phyloP scores from a whole-genome alignment of 2,329 filamentous ascomycete genomes.

The Daldinia sp. region DNA sequence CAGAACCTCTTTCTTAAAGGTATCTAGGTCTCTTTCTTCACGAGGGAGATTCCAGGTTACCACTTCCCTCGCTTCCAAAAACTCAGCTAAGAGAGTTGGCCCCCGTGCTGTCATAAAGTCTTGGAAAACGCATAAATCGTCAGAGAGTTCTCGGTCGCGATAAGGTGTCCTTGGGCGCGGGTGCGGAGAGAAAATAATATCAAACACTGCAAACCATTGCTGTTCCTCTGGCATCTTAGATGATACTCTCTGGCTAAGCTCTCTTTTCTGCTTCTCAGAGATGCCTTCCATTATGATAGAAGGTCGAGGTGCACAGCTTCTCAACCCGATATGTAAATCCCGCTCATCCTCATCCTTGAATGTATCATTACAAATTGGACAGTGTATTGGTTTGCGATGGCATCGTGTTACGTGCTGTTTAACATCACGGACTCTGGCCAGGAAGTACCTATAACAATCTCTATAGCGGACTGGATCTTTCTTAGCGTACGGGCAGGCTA shows the following conservation, averaged over 20 bases:
- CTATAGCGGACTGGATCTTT: conserved; percentile 46
- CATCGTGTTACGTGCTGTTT: conserved; percentile 49
- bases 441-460: conserved; percentile 47
- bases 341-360: conserved; percentile 43
- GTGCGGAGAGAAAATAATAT: conserved; percentile 44
- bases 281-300: conserved; percentile 39
- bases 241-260: conserved; percentile 40
- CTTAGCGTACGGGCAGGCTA: conserved; percentile 52
- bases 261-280: conserved; percentile 44
- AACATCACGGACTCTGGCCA: conserved; percentile 49
- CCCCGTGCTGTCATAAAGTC: conserved; percentile 38
- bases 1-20: conserved; percentile 34
- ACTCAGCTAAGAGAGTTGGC: conserved; percentile 33
- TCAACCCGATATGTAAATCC: conserved; percentile 38
- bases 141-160: conserved; percentile 42
- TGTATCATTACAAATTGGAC: conserved; percentile 45
- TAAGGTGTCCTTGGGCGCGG: conserved; percentile 45
- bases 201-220: conserved; percentile 51
- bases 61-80: conserved; percentile 33
- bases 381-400: conserved; percentile 48
- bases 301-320: conserved; percentile 22
- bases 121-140: conserved; percentile 40
- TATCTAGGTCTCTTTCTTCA: conserved; percentile 39
- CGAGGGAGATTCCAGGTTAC: conserved; percentile 30
- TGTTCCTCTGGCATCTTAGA: conserved; percentile 43